A percentile compares a stretch with the other conserved stretches of the same genome.
Evolutionary conservation across 202 grass and related monocot species (phyloP).

Genomic region (Saccharum hybrid): DNA sequence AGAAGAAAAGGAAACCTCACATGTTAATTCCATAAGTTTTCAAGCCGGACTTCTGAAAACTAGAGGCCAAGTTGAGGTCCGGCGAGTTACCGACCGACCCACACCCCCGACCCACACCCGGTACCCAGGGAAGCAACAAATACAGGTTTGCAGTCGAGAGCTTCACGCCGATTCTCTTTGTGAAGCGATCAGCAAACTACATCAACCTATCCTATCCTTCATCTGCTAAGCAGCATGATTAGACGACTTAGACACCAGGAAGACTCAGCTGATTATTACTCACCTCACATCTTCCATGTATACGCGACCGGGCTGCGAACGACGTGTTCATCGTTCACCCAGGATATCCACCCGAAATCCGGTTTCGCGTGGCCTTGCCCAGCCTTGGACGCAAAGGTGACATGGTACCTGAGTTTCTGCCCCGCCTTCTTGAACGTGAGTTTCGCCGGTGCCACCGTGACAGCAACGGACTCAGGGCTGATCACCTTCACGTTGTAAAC

Average conservation of each 20-base stretch:
- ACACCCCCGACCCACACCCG: too few relatives aligned
- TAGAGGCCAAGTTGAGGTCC: slow-evolving; percentile 8
- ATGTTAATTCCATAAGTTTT: slow-evolving; percentile 43
- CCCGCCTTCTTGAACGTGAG: slow-evolving; percentile 73
- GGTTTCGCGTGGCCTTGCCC: slow-evolving; percentile 22
- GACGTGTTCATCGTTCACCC: slow-evolving; percentile 58
- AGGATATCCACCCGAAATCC: slow-evolving; percentile 86
- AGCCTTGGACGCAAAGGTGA: slow-evolving; percentile 62
- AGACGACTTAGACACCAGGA: slow-evolving; percentile 3
- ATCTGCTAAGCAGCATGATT: slow-evolving; percentile 21
- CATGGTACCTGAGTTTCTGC: slow-evolving; percentile 75
- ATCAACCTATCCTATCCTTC: slow-evolving; percentile 45
- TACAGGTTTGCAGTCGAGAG: slow-evolving; percentile 38
- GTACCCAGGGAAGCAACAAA: slow-evolving; percentile 11
- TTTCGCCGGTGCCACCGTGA: slow-evolving; percentile 63
- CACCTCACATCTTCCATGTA: slow-evolving; percentile 67
- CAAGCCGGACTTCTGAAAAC: slow-evolving; percentile 29
- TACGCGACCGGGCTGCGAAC: slow-evolving; percentile 69
- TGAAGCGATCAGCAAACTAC: slow-evolving; percentile 58
- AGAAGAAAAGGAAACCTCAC: slow-evolving; percentile 40
- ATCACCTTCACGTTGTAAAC: slow-evolving; percentile 73
- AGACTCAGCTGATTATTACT: not conserved
- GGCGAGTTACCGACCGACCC: slow-evolving; percentile 17
- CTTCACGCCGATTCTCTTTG: slow-evolving; percentile 81
- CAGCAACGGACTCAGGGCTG: slow-evolving; percentile 52